These are phyloP conservation scores for Coemansia sp. DNA, from an alignment of 192 early-diverging fungal species.

Conservation along the genomic window DNA sequence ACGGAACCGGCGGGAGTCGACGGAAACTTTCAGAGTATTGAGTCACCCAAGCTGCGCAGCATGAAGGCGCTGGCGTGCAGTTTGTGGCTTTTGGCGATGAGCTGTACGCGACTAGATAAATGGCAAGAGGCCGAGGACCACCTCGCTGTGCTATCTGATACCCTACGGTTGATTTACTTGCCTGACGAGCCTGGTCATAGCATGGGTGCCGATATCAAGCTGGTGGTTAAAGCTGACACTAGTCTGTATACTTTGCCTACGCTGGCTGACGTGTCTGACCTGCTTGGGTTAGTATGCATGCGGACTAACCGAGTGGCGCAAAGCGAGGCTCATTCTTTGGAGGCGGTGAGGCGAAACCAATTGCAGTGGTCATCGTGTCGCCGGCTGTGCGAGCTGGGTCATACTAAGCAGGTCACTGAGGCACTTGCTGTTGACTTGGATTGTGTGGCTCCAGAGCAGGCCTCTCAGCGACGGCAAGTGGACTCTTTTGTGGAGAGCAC, in stretches of 20 bases:
- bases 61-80: conserved; percentile 45
- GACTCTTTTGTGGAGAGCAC: neutral
- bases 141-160: conserved; percentile 16
- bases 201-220: conserved; percentile 17
- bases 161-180: conserved; percentile 14
- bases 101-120: conserved; percentile 48
- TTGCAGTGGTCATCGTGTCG: conserved; percentile 50
- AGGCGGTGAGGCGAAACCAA: conserved; percentile 43
- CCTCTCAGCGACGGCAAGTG: neutral
- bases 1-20: neutral
- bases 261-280: conserved; percentile 33
- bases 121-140: conserved; percentile 56
- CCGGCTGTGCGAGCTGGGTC: conserved; percentile 40
- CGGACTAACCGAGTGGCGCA: conserved; percentile 39
- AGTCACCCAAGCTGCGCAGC: conserved; percentile 15
- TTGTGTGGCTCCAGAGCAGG: neutral
- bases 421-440: conserved; percentile 5
- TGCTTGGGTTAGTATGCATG: conserved; percentile 47
- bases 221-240: neutral
- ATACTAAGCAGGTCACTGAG: conserved; percentile 10
- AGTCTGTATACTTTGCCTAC: conserved; percentile 29
- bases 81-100: conserved; percentile 42
- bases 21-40: neutral
- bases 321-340: conserved; percentile 36
- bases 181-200: conserved; percentile 22